Base-by-base conservation (phyloP, 176 grass and related monocot species). In the Stipa capillata region DNA sequence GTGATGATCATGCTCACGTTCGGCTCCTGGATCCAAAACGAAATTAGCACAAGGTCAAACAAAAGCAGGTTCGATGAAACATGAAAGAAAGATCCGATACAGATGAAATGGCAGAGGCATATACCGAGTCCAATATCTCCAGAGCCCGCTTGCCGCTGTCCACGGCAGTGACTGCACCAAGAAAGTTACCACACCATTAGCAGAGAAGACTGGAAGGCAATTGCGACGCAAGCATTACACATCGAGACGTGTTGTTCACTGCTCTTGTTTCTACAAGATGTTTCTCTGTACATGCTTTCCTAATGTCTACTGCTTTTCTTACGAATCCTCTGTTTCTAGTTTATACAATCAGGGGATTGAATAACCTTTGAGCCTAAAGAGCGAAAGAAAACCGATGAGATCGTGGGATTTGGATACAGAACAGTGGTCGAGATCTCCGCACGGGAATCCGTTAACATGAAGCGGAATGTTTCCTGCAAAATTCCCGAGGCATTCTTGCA, bases 1-100 rank as follows among this genome's bases (percentile, higher is more conserved):
- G 85, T 87, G 78, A 87, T 87, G 62, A 87, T 87, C 85, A 87
- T 82, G 42, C 85, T 61, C 53, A 82, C 85, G 42, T 87, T 87
- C 6, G 79, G 79, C 63, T 77, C 79, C 85, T 87, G 21, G 12
- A 52, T 33, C 5, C 29, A 25, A 7, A 57, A 28, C 4, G 25
- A 14, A 13, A 58, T 58, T 15, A 28, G 8, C 55, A 29, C 12
- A 15, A 2, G 13, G 40, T 45, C 14, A 44, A n/a, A 18, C 23
- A 47, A 42, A 69, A 29, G 9, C 41, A 28, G 65, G 23, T 15
- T n/a, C n/a, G n/a, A n/a, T 29, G 7, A 25, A n/a, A n/a, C n/a
- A 8, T 29, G 35, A 18, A 69, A 9, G 24, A 45, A 44, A 16
- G 11, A 28, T 17, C 6, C 4, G 24, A n/a, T 44, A 7, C 4